Evolutionary conservation across 108 stramenopile genomes (phyloP).

Genomic region (Chaetoceros tenuissimus): DNA sequence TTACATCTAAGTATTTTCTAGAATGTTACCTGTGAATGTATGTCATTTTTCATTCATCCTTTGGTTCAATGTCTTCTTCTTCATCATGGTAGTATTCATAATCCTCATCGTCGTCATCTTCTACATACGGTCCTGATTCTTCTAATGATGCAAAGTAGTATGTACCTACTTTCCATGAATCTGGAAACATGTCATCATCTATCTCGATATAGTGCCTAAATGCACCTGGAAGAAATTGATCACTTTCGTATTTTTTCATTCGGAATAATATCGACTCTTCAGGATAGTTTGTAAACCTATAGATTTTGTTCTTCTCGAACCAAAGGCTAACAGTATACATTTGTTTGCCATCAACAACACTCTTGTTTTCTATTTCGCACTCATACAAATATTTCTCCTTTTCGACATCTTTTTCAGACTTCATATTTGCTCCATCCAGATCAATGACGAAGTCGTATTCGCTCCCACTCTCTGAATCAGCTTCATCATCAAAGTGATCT

Average conservation of each 20-base stretch:
- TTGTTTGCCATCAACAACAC: background rate
- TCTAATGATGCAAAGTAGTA: too few species aligned
- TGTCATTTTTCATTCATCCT: too few species aligned
- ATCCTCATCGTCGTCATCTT: too few species aligned
- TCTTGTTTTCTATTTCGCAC: conserved; percentile 6
- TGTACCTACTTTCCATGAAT: conserved; percentile 30
- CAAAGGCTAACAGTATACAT: background rate
- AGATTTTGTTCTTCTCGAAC: background rate
- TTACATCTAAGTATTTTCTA: too few species aligned
- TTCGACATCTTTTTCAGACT: conserved; percentile 1
- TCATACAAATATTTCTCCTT: conserved; percentile 14
- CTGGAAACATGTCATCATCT: conserved; percentile 53
- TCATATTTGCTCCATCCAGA: conserved; percentile 3
- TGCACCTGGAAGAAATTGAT: conserved; percentile 29
- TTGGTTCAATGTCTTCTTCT: too few species aligned
- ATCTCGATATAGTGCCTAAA: conserved; percentile 65
- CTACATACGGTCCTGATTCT: too few species aligned
- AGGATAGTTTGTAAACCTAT: conserved; percentile 19
- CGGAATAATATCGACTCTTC: conserved; percentile 36
- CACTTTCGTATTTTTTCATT: conserved; percentile 32
- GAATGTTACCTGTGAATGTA: too few species aligned
- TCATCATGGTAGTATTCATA: too few species aligned
- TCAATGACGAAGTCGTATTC: conserved; percentile 9
- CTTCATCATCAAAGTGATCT: conserved; percentile 11
- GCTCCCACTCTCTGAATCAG: background rate